Evolutionary conservation across 441 rosid species (phyloP), one percentile per base, ranked within the genome.

Genomic region (Lepidium campestre): DNA sequence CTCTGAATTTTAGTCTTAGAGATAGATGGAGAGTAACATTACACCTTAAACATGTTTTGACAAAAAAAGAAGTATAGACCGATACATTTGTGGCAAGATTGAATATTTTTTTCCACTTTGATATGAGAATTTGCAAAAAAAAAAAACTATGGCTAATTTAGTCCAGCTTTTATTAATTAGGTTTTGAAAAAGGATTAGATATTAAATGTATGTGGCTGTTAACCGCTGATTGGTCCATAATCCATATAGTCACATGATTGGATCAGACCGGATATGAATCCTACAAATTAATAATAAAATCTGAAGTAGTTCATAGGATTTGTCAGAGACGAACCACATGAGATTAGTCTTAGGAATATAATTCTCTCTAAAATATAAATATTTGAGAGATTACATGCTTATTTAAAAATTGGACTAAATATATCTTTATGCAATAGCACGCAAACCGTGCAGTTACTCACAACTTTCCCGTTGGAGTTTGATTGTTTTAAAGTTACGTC

Each of bases 381-480:
- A 57, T 67, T 31, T 39, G 10, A 35, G 55, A n/a, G 1, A 12
- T 44, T n/a, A n/a, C 14, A 13, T 8, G 52, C 42, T 45, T 25
- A 13, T 6, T 10, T 23, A 37, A 27, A 36, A 1, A 25, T 54
- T 32, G 42, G 42, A n/a, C 27, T 35, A 64, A 64, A 25, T 29
- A 25, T 29, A 40, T 57, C 1, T 65, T 31, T 54, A 55, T 27
- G 17, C 29, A 50, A 52, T 39, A 64, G 10, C 44, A 54, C 34
- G 29, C 35, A 22, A 48, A 14, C 17, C 57, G 5, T 48, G 47
- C 17, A 35, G 18, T 40, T 34, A 18, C 41, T 22, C 46, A 35
- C 67, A 47, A 47, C 34, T 14, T 48, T 62, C 7, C 36, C 36
- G 36, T 62, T 60, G 35, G 25, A 48, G 57, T 62, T 62, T 13